Evolutionary conservation across 2,329 filamentous ascomycete genomes (phyloP).

Genomic region (Penicillium crustosum): DNA sequence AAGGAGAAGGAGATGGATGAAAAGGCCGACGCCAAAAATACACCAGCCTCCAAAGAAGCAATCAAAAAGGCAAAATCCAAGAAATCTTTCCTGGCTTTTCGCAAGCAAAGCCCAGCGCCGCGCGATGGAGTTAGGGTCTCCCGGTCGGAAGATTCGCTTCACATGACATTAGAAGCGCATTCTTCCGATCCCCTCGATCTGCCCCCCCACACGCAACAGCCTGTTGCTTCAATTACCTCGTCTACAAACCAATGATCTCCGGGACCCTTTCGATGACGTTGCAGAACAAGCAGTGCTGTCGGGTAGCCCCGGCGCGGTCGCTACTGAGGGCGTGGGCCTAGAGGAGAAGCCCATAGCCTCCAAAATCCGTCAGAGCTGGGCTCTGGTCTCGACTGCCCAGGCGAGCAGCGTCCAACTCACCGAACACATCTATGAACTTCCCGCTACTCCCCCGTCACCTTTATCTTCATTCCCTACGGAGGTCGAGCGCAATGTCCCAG

Average conservation of each 20-base stretch:
- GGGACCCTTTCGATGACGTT: slow-evolving; percentile 9
- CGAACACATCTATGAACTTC: slow-evolving; percentile 36
- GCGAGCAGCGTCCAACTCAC: slow-evolving; percentile 23
- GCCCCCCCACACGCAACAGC: slow-evolving; percentile 12
- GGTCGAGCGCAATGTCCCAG: slow-evolving; percentile 13
- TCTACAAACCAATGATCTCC: slow-evolving; percentile 19
- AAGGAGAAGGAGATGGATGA: neutral
- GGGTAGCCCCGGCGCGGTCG: slow-evolving; percentile 3
- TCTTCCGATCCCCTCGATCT: neutral
- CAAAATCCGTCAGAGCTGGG: slow-evolving; percentile 16
- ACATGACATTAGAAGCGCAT: neutral
- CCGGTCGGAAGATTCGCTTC: slow-evolving; percentile 4
- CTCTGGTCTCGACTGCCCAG: slow-evolving; percentile 21
- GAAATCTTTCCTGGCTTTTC: slow-evolving; percentile 5
- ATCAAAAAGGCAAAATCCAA: slow-evolving; percentile 4
- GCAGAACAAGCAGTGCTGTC: neutral
- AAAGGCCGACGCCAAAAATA: neutral
- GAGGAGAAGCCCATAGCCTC: neutral
- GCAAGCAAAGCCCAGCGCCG: slow-evolving; percentile 2
- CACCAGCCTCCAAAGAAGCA: neutral
- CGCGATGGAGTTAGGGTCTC: slow-evolving; percentile 1
- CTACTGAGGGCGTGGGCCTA: neutral
- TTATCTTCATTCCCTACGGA: slow-evolving; percentile 6
- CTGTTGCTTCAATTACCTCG: slow-evolving; percentile 24
- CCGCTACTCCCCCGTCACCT: slow-evolving; percentile 27